A percentile compares a stretch with the other conserved stretches of the same genome.
Conservation (phyloP, 2,329 filamentous ascomycete genomes). For the Exutisphaerella laricina region DNA sequence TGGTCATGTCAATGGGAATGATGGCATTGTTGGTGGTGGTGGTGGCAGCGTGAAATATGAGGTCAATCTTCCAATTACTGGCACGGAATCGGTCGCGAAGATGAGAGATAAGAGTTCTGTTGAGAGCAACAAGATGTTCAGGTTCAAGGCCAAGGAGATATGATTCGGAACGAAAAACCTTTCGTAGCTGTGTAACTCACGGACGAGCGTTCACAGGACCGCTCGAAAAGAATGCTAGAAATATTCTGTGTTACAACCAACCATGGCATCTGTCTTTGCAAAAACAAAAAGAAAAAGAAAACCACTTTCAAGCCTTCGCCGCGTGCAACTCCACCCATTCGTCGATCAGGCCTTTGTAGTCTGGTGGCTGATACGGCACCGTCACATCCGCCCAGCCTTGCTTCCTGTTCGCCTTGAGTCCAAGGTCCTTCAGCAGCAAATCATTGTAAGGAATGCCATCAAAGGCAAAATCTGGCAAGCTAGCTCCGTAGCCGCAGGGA, state of each 20-base stretch:
- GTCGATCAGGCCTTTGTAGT: slow-evolving; percentile 51
- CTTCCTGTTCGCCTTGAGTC: slow-evolving; percentile 54
- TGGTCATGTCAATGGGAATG: neutral
- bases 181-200: neutral
- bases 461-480: slow-evolving; percentile 66
- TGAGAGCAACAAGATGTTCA: slow-evolving; percentile 54
- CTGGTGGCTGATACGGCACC: slow-evolving; percentile 53
- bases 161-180: neutral
- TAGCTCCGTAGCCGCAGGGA: slow-evolving; percentile 58
- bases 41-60: slow-evolving; percentile 46
- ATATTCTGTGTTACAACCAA: too few relatives aligned
- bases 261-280: too few relatives aligned
- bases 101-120: slow-evolving; percentile 46
- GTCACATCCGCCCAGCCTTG: slow-evolving; percentile 48
- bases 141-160: slow-evolving; percentile 15
- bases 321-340: slow-evolving; percentile 43
- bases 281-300: too few relatives aligned
- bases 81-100: slow-evolving; percentile 50
- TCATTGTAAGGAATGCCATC: slow-evolving; percentile 71
- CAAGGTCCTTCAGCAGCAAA: slow-evolving; percentile 60
- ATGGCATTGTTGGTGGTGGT: slow-evolving; percentile 8
- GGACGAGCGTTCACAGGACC: too few relatives aligned
- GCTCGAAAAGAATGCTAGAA: too few relatives aligned
- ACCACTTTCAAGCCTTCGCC: slow-evolving; percentile 9
- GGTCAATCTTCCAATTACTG: slow-evolving; percentile 57